These are phyloP conservation scores for Zymoseptoria crescenta DNA, from an alignment of 2,329 filamentous ascomycete species.

Conservation along the genomic window DNA sequence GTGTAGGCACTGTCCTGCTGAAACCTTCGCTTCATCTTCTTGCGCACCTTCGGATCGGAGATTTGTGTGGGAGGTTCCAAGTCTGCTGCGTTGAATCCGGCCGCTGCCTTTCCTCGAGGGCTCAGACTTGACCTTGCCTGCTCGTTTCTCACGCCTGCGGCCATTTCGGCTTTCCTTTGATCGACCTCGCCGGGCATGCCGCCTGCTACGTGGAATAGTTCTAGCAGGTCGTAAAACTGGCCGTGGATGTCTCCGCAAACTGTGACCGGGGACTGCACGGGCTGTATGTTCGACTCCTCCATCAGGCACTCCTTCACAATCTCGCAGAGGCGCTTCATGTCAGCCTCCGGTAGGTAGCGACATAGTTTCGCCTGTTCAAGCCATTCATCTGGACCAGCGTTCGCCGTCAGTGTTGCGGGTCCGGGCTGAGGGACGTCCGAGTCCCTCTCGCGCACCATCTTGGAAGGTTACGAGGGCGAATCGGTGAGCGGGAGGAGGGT, in stretches of 20 bases:
- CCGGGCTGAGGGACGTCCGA: conserved; percentile 74
- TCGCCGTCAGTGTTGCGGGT: conserved; percentile 73
- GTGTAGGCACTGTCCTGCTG: conserved; percentile 47
- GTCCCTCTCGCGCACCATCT: conserved; percentile 42
- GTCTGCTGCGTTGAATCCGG: conserved; percentile 79
- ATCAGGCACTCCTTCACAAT: conserved; percentile 98
- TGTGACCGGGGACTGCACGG: conserved; percentile 92
- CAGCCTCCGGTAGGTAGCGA: conserved; percentile 88
- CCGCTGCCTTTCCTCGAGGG: conserved; percentile 10
- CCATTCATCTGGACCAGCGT: conserved; percentile 91
- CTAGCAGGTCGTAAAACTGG: conserved; percentile 95
- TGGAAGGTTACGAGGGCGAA: conserved; percentile 11
- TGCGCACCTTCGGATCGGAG: conserved; percentile 76
- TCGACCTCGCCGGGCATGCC: conserved; percentile 78
- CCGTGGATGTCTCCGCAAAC: conserved; percentile 98
- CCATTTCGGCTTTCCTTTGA: conserved; percentile 20
- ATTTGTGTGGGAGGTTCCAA: conserved; percentile 87
- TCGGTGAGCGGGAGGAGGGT: background rate
- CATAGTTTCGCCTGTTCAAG: conserved; percentile 93
- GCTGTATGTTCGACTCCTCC: conserved; percentile 99
- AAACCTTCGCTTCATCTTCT: conserved; percentile 62
- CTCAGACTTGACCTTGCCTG: conserved; percentile 15
- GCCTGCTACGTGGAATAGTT: conserved; percentile 92
- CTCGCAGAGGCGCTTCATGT: conserved; percentile 98
- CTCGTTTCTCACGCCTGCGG: conserved; percentile 10